Percentiles rank a stretch among this genome's conserved stretches.
phyloP scores from a whole-genome alignment of 306 rosid species.

The Echinosophora koreensis region DNA sequence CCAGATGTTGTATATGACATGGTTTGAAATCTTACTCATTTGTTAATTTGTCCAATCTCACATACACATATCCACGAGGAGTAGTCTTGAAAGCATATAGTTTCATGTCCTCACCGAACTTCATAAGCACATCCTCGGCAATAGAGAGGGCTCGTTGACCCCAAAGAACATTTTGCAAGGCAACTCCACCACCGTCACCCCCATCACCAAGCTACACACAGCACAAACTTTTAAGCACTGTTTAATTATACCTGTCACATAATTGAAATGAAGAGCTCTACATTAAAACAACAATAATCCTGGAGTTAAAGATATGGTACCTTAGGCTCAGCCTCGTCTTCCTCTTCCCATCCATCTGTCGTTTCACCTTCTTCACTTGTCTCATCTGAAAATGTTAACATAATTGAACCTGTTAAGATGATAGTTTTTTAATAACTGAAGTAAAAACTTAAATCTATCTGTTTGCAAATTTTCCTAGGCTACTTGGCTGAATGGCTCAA shows the following conservation, averaged over 20 bases:
- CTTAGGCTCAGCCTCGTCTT: conserved; percentile 69
- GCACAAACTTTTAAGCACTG: conserved; percentile 36
- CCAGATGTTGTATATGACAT: conserved; percentile 16
- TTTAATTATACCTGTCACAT: neutral
- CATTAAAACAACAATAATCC: conserved; percentile 33
- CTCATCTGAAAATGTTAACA: conserved; percentile 55
- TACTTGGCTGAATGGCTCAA: neutral
- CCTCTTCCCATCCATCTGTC: conserved; percentile 70
- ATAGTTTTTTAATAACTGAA: conserved; percentile 16
- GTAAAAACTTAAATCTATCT: conserved; percentile 21
- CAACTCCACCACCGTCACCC: conserved; percentile 88
- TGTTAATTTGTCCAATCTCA: conserved; percentile 86
- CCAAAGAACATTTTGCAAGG: conserved; percentile 79
- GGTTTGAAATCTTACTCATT: conserved; percentile 62
- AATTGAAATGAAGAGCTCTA: conserved; percentile 35
- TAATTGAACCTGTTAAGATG: conserved; percentile 28
- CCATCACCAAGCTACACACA: conserved; percentile 79
- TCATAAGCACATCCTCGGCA: conserved; percentile 68
- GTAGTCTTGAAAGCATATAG: conserved; percentile 82
- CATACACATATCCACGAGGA: conserved; percentile 80
- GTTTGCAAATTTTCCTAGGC: neutral
- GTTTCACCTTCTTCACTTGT: conserved; percentile 55
- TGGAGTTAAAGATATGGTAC: conserved; percentile 48
- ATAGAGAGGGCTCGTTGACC: conserved; percentile 75
- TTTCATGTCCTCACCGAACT: conserved; percentile 68